These are phyloP conservation scores for Trichoderma oligosporum DNA, from an alignment of 2,329 filamentous ascomycete genomes.

Conservation along the genomic window DNA sequence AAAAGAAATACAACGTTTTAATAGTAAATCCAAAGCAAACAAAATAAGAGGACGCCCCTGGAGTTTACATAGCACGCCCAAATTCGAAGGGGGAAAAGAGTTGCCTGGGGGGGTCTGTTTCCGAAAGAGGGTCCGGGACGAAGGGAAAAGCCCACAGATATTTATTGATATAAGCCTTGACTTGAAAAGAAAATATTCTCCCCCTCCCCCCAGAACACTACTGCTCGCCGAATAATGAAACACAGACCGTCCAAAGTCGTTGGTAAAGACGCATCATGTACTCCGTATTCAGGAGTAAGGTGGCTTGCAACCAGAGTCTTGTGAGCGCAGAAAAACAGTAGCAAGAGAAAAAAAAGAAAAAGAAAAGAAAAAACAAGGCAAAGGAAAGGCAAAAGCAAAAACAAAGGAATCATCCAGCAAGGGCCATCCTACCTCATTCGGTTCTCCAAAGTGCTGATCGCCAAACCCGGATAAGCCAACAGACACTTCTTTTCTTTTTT, in stretches of 20 bases:
- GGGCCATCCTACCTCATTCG: neutral
- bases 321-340: neutral
- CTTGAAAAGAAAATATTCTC: too few species aligned
- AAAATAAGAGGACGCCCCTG: too few species aligned
- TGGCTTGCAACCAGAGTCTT: neutral
- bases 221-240: constrained; percentile 2
- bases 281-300: neutral
- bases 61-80: neutral
- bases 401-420: neutral
- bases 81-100: too few species aligned
- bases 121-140: too few species aligned
- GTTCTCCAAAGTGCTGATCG: neutral
- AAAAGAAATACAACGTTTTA: too few species aligned
- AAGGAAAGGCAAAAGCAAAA: neutral
- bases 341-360: too few species aligned
- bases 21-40: too few species aligned
- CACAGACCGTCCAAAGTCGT: neutral
- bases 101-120: too few species aligned
- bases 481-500: too few species aligned
- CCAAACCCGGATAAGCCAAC: neutral
- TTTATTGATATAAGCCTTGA: too few species aligned
- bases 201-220: neutral
- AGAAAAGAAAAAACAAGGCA: neutral
- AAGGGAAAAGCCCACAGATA: too few species aligned
- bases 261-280: neutral